phyloP scores from a whole-genome alignment of 306 rosid species.

The Acacia crassicarpa region DNA sequence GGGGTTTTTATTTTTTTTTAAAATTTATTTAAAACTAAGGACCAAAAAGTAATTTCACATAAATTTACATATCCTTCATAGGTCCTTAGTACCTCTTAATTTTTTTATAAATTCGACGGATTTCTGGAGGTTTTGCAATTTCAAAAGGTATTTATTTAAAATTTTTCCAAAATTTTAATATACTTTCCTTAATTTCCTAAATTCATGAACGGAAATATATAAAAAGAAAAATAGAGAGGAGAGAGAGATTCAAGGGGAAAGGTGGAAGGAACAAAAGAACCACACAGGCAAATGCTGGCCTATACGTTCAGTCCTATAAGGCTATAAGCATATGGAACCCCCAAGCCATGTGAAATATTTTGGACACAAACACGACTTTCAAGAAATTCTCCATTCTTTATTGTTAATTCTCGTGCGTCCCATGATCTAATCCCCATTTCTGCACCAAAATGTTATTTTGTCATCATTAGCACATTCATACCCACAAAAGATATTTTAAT shows the following conservation, averaged over 20 bases:
- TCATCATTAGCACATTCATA: not conserved
- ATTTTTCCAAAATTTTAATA: too few species aligned
- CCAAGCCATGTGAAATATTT: constrained; percentile 29
- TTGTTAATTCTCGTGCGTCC: not conserved
- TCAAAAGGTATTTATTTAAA: too few species aligned
- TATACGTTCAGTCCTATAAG: not conserved
- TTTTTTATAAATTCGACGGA: too few species aligned
- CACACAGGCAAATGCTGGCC: constrained; percentile 26
- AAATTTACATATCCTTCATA: too few species aligned
- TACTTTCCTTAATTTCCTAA: too few species aligned
- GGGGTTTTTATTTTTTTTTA: too few species aligned
- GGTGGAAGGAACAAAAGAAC: constrained; percentile 11
- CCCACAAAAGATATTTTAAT: too few species aligned
- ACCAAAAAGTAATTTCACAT: too few species aligned
- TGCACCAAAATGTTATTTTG: not conserved
- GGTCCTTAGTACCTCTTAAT: too few species aligned
- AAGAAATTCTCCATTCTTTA: constrained; percentile 36
- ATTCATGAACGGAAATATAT: not conserved
- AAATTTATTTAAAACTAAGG: too few species aligned
- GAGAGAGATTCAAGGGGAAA: not conserved
- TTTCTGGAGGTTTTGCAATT: too few species aligned
- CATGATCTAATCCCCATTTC: not conserved
- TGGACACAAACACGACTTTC: constrained; percentile 41
- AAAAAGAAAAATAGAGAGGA: not conserved
- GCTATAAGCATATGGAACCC: not conserved